A percentile compares a stretch with the other conserved stretches of the same genome.
phyloP scores from a whole-genome alignment of 345 rosid species.

The Balakata baccata region DNA sequence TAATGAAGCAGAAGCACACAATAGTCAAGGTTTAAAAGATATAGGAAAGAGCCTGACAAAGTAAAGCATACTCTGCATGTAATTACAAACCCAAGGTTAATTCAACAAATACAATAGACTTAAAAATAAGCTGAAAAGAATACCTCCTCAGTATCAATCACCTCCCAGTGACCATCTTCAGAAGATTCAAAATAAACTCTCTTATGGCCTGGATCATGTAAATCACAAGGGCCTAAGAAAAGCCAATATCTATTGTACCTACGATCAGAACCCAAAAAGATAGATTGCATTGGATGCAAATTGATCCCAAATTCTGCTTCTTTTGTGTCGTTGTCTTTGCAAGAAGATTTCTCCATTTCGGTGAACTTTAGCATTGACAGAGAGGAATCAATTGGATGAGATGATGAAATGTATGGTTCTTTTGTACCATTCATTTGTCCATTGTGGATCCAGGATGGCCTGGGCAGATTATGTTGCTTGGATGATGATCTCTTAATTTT shows the following conservation, averaged over 20 bases:
- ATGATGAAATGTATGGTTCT: slow-evolving; percentile 36
- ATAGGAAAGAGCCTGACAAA: background rate
- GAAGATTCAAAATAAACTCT: slow-evolving; percentile 95
- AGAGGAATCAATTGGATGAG: slow-evolving; percentile 72
- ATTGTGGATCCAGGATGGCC: slow-evolving; percentile 68
- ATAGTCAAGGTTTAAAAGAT: background rate
- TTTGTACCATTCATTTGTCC: slow-evolving; percentile 37
- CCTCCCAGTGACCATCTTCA: slow-evolving; percentile 98
- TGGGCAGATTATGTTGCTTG: slow-evolving; percentile 36
- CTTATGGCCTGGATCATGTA: slow-evolving; percentile 85
- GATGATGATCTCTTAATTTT: slow-evolving; percentile 76
- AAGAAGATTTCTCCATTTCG: slow-evolving; percentile 26
- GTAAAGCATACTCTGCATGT: background rate
- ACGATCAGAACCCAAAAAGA: slow-evolving; percentile 94
- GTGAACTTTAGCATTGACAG: slow-evolving; percentile 33
- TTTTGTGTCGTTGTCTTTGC: slow-evolving; percentile 30
- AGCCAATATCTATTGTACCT: slow-evolving; percentile 97
- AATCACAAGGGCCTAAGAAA: slow-evolving; percentile 90
- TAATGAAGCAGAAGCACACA: slow-evolving; percentile 15
- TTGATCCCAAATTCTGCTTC: slow-evolving; percentile 33
- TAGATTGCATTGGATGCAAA: slow-evolving; percentile 79
- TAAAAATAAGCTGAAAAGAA: slow-evolving; percentile 11
- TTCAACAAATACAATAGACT: background rate
- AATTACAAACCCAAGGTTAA: background rate
- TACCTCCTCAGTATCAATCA: slow-evolving; percentile 84